phyloP scores from a whole-genome alignment of 139 green algal genomes.

The Chlorella sp. region DNA sequence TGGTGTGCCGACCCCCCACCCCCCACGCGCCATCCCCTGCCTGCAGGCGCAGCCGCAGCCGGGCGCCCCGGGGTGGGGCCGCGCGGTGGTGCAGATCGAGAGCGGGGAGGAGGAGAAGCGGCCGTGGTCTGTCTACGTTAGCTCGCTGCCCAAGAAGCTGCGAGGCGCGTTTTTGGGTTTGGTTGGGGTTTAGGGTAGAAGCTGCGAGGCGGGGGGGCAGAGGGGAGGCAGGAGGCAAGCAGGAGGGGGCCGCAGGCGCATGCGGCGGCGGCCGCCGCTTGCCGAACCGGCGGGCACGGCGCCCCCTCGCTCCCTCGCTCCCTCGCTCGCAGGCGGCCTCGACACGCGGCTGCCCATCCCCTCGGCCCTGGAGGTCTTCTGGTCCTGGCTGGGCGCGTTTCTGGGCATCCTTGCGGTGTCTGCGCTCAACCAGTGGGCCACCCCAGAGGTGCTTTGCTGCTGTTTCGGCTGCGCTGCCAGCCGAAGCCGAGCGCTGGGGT shows the following conservation, averaged over 20 bases:
- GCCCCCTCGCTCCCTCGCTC: not conserved
- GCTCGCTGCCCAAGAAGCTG: conserved; percentile 26
- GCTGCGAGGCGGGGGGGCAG: not conserved
- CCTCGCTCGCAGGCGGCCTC: conserved; percentile 19
- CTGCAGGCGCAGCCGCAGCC: too few species aligned
- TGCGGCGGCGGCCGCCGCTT: not conserved
- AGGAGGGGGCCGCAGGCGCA: not conserved
- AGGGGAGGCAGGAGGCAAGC: not conserved
- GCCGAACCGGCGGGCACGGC: too few species aligned
- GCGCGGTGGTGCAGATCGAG: conserved; percentile 6
- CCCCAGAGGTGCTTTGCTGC: too few species aligned
- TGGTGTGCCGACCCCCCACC: too few species aligned
- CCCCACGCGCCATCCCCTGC: too few species aligned
- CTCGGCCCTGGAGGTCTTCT: conserved; percentile 17
- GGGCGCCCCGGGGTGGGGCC: too few species aligned
- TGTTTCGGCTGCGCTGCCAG: too few species aligned
- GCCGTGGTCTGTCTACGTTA: conserved; percentile 8
- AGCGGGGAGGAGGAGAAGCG: not conserved
- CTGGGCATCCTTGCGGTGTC: conserved; percentile 35
- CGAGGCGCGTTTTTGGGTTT: not conserved
- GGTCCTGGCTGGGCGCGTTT: conserved; percentile 33
- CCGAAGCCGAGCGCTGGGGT: too few species aligned
- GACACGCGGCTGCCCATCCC: conserved; percentile 33
- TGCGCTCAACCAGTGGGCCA: conserved; percentile 27
- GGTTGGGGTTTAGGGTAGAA: not conserved